Conservation (phyloP, 352 stramenopile genomes). For the Aphanomyces cochlioides region DNA sequence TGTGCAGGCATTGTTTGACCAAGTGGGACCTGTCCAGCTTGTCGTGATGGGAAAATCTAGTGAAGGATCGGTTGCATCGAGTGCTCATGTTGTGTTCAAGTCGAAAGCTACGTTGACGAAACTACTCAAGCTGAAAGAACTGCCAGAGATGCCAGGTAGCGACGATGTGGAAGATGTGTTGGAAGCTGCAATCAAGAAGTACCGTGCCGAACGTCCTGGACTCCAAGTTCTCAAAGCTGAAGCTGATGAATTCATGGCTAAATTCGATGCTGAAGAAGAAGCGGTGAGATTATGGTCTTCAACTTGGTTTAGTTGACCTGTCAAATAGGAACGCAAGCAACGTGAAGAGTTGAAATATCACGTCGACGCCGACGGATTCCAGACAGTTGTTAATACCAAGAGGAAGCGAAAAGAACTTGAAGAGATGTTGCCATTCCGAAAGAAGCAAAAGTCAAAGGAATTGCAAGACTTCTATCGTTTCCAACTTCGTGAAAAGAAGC, state of each 20-base stretch:
- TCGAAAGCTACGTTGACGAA: conserved; percentile 52
- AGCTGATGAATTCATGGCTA: conserved; percentile 70
- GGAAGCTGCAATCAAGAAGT: conserved; percentile 42
- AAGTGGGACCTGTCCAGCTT: conserved; percentile 60
- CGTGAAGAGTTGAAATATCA: conserved; percentile 74
- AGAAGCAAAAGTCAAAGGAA: conserved; percentile 84
- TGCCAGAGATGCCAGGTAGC: conserved; percentile 34
- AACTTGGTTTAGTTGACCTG: background rate
- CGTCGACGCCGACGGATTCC: conserved; percentile 79
- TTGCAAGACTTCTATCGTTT: conserved; percentile 82
- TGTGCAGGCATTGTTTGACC: conserved; percentile 49
- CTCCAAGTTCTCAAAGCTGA: conserved; percentile 58
- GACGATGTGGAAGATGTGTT: conserved; percentile 8
- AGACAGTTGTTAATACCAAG: conserved; percentile 73
- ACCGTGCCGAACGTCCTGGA: conserved; percentile 63
- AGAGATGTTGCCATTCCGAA: conserved; percentile 49
- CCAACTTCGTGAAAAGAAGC: conserved; percentile 82
- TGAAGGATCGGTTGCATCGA: conserved; percentile 29
- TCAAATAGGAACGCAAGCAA: conserved; percentile 41
- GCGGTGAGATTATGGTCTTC: conserved; percentile 35
- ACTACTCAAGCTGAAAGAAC: conserved; percentile 41
- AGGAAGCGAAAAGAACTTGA: conserved; percentile 48
- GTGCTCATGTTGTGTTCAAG: conserved; percentile 62
- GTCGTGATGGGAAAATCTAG: conserved; percentile 35
- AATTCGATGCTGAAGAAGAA: conserved; percentile 67